These are phyloP conservation scores for Oryza meyeriana DNA, from an alignment of 176 grass and related monocot genomes.

Conservation along the genomic window DNA sequence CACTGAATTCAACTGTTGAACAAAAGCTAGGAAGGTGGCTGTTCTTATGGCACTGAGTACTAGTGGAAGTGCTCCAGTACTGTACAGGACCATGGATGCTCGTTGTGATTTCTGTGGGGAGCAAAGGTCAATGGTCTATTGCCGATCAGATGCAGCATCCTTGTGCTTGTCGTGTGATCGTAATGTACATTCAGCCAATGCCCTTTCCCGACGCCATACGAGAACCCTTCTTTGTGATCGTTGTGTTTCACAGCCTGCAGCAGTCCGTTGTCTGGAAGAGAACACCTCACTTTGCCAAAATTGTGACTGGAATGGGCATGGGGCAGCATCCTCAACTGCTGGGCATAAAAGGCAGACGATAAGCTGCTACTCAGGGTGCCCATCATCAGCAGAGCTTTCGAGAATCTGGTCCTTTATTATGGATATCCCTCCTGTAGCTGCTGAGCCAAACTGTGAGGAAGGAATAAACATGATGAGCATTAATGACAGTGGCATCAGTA, in stretches of 20 bases:
- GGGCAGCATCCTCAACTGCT: conserved; percentile 39
- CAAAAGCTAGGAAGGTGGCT: background rate
- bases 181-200: conserved; percentile 86
- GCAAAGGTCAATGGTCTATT: conserved; percentile 79
- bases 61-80: conserved; percentile 8
- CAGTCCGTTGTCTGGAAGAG: conserved; percentile 63
- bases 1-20: conserved; percentile 23
- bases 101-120: conserved; percentile 84
- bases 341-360: conserved; percentile 82
- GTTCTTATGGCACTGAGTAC: background rate
- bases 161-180: conserved; percentile 89
- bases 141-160: conserved; percentile 79
- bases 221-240: conserved; percentile 85
- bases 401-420: conserved; percentile 81
- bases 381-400: conserved; percentile 71
- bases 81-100: conserved; percentile 55
- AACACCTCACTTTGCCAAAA: conserved; percentile 78
- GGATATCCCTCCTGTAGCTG: conserved; percentile 48
- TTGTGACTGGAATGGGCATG: conserved; percentile 75
- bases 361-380: conserved; percentile 85
- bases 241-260: conserved; percentile 66
- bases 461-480: conserved; percentile 88
- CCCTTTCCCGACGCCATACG: conserved; percentile 70
- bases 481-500: conserved; percentile 45
- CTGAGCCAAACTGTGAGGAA: conserved; percentile 59